Evolutionary conservation across 192 early-diverging fungal genomes (phyloP), one percentile per base, ranked within the genome.

Genomic region (Gonapodya prolifera): DNA sequence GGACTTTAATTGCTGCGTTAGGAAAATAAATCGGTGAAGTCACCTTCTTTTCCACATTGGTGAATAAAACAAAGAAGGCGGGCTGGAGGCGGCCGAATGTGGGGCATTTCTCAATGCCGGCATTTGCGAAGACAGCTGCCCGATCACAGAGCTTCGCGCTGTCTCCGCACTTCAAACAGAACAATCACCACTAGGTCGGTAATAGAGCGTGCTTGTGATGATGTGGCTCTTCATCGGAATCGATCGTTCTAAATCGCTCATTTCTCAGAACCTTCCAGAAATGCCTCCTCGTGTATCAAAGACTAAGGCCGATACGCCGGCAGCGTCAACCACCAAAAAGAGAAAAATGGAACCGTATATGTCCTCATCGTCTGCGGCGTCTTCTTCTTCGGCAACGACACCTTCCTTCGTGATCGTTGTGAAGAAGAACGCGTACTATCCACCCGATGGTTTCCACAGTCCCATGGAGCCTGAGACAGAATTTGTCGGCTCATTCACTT

Each of bases 401-500:
- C 45, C 45, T 61, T 61, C 45, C 8, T 61, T 61, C 45, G 45
- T 61, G 45, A 16, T 61, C 45, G 23, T 23, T 61, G 45, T 61
- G 45, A 61, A 61, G 45, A 61, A 61, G 45, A 61, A 61, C 45
- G 8, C 45, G 45, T 61, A 61, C 71, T 73, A 73, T 32, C 71
- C 71, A 18, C 31, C 71, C 71, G 71, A 73, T 29, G 71, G 71
- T 32, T 73, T 73, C 71, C 71, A 73, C 71, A 30, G 28, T 18
- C 32, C 18, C 71, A 30, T 32, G 71, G 28, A 18, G 71, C 71
- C 71, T 32, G 71, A 73, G 28, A 73, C 71, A 18, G 32, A 73
- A 32, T 18, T 73, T 32, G 32, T 73, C 71, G 71, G 71, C 71
- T 18, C 71, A 32, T 73, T 73, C 71, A 32, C 71, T 32, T 30